phyloP scores from a whole-genome alignment of 495 filamentous ascomycete species.

The Sphaerosporella brunnea region DNA sequence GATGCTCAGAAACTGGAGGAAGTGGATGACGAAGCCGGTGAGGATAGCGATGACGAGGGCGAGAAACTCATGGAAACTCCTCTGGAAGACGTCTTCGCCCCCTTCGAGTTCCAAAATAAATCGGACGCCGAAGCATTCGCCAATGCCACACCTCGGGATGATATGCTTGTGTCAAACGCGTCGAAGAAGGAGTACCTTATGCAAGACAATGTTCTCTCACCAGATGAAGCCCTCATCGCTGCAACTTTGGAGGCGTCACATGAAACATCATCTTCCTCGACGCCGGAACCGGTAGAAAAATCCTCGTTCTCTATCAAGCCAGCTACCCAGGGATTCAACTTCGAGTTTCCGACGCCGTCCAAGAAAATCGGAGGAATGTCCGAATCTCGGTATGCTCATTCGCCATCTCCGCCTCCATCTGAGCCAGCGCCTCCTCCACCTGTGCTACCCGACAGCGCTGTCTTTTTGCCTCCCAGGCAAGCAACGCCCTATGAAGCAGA shows the following conservation, averaged over 20 bases:
- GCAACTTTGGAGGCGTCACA: not conserved
- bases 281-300: not conserved
- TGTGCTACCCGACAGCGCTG: conserved; percentile 6
- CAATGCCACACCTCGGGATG: conserved; percentile 10
- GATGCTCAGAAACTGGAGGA: not conserved
- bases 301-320: conserved; percentile 4
- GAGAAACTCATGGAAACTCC: conserved; percentile 15
- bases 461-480: conserved; percentile 11
- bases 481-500: conserved; percentile 2
- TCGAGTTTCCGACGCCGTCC: conserved; percentile 16
- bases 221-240: not conserved
- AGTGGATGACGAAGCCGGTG: conserved; percentile 13
- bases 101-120: conserved; percentile 10
- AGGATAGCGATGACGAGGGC: conserved; percentile 15
- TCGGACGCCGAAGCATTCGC: conserved; percentile 17
- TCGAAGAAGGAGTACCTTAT: not conserved
- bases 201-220: not conserved
- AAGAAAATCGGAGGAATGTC: conserved; percentile 11
- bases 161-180: not conserved
- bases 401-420: conserved; percentile 22
- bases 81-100: conserved; percentile 1
- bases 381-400: conserved; percentile 24
- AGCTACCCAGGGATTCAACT: conserved; percentile 17
- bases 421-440: conserved; percentile 20
- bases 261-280: not conserved